Conservation (phyloP, 2,329 filamentous ascomycete species). For the Sarocladium brachiariae region DNA sequence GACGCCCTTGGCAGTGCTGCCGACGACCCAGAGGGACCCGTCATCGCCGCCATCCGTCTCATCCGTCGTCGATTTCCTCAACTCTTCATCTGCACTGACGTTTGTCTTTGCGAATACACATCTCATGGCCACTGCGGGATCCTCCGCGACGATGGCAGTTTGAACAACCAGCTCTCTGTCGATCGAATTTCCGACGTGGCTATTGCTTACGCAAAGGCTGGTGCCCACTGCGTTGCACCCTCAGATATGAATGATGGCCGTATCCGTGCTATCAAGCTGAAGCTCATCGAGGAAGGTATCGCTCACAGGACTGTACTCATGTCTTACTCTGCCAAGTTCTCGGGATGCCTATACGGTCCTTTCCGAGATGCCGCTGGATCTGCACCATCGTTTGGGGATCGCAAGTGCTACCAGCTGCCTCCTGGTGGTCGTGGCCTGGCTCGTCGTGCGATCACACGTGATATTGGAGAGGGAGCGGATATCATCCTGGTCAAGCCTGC, state of each 20-base stretch:
- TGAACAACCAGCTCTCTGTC: constrained; percentile 90
- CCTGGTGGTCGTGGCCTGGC: constrained; percentile 88
- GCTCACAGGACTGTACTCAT: constrained; percentile 88
- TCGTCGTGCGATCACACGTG: constrained; percentile 79
- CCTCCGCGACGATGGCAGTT: constrained; percentile 79
- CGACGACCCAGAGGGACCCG: constrained; percentile 87
- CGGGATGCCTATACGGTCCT: constrained; percentile 89
- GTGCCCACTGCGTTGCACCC: constrained; percentile 92
- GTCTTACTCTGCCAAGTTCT: constrained; percentile 98
- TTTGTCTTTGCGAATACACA: constrained; percentile 98
- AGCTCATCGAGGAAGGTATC: constrained; percentile 90
- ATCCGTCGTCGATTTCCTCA: constrained; percentile 80
- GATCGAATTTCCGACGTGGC: constrained; percentile 96
- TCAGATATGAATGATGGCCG: constrained; percentile 99
- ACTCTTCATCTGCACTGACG: constrained; percentile 85
- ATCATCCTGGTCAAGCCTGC: constrained; percentile 99
- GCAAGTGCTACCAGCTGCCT: constrained; percentile 94
- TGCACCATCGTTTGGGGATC: constrained; percentile 83
- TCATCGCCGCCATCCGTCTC: constrained; percentile 79
- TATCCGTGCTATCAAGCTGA: constrained; percentile 95
- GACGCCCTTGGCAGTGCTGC: constrained; percentile 87
- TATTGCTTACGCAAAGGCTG: constrained; percentile 91
- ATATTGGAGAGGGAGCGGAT: constrained; percentile 90
- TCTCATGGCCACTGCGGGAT: constrained; percentile 97
- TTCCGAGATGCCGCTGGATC: constrained; percentile 96